Conservation (phyloP, 768 basidiomycete species). For the Lactarius psammicola region DNA sequence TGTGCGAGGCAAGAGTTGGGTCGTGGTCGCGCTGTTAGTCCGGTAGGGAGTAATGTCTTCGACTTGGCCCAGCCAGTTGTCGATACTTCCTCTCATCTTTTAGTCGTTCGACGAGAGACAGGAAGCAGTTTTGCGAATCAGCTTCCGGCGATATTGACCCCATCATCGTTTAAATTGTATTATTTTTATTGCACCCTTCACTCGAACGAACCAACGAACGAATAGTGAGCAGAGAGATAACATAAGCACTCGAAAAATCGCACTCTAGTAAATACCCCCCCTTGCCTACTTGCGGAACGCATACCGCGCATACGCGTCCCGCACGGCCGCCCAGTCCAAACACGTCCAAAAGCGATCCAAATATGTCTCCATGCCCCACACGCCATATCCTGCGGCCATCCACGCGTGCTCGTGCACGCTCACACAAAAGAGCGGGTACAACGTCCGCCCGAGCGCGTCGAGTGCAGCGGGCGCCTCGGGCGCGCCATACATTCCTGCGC, state of each 20-base stretch:
- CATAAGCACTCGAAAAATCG: background rate
- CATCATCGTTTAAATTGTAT: background rate
- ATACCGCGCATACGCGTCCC: slow-evolving; percentile 30
- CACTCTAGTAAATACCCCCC: background rate
- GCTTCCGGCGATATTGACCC: too few relatives aligned
- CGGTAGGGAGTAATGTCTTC: too few relatives aligned
- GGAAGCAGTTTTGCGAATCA: too few relatives aligned
- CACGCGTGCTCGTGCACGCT: slow-evolving; percentile 85
- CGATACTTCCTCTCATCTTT: too few relatives aligned
- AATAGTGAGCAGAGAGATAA: background rate
- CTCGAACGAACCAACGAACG: background rate
- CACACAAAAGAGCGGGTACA: slow-evolving; percentile 77
- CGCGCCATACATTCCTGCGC: background rate
- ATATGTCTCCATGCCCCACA: slow-evolving; percentile 91
- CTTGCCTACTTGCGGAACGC: background rate
- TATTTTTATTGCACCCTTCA: background rate
- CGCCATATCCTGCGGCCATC: slow-evolving; percentile 79
- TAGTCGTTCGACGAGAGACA: too few relatives aligned
- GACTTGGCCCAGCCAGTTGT: too few relatives aligned
- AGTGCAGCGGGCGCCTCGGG: slow-evolving; percentile 12
- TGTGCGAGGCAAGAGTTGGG: too few relatives aligned
- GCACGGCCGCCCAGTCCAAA: slow-evolving; percentile 71
- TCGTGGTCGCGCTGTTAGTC: too few relatives aligned
- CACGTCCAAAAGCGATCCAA: slow-evolving; percentile 80
- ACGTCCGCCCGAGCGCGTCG: slow-evolving; percentile 45